Evolutionary conservation across 768 basidiomycete species (phyloP).

Genomic region (Collybiopsis confluens): DNA sequence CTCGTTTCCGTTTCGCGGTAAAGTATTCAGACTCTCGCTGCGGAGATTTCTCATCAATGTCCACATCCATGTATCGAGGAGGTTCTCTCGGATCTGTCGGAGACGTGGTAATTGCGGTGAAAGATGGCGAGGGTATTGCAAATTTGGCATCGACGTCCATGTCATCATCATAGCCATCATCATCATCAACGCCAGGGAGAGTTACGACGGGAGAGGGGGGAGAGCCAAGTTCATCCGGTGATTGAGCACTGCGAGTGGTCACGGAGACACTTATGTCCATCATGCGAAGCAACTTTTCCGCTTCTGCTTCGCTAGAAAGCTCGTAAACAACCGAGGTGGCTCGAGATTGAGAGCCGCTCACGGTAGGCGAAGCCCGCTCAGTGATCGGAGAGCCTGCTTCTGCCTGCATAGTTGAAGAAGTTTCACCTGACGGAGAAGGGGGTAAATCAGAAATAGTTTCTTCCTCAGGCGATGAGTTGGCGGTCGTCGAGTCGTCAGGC

Average conservation of each 20-base stretch:
- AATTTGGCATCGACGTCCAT: neutral
- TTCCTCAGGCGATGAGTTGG: too few relatives aligned
- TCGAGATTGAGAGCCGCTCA: neutral
- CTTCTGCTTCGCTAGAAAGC: neutral
- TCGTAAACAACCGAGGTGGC: neutral
- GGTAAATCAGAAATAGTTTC: too few relatives aligned
- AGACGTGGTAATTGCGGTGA: neutral
- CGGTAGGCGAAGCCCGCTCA: neutral
- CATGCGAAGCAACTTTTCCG: neutral
- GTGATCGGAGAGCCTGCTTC: neutral
- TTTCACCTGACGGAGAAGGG: neutral
- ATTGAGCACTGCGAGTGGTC: neutral
- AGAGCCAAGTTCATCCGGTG: neutral
- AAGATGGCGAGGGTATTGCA: neutral
- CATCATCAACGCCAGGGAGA: too few relatives aligned
- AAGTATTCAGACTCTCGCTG: neutral
- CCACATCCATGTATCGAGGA: slow-evolving; percentile 11
- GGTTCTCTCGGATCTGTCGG: neutral
- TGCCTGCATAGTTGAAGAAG: neutral
- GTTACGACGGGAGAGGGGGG: neutral
- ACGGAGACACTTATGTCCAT: neutral
- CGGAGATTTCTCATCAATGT: neutral
- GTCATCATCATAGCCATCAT: neutral
- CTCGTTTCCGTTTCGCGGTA: too few relatives aligned
- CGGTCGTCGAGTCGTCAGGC: neutral